Percentiles rank a stretch among this genome's conserved stretches.
These are phyloP conservation scores for Talaromyces sp. DNA, from an alignment of 2,329 filamentous ascomycete genomes.

Conservation along the genomic window DNA sequence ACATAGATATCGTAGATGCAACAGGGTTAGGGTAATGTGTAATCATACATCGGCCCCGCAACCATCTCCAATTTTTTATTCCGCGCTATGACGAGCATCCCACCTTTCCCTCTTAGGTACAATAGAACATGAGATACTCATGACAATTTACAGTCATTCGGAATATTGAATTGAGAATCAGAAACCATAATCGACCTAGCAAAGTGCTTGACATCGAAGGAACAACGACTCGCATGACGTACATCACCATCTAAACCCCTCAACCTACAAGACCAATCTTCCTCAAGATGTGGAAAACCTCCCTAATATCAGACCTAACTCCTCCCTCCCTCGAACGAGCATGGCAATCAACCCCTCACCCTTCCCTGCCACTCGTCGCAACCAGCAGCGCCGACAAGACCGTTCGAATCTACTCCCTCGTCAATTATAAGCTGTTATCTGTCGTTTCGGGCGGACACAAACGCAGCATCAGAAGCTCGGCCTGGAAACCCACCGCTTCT, in stretches of 20 bases:
- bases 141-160: background rate
- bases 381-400: conserved; percentile 83
- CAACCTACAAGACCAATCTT: no score
- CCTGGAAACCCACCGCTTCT: conserved; percentile 69
- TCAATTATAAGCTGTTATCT: conserved; percentile 73
- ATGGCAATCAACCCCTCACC: conserved; percentile 84
- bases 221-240: background rate
- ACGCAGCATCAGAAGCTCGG: conserved; percentile 76
- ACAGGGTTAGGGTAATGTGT: background rate
- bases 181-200: background rate
- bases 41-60: background rate
- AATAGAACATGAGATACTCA: background rate
- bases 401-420: conserved; percentile 84
- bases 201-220: no score
- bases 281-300: conserved; percentile 27
- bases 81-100: conserved; percentile 5
- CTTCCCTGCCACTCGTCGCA: conserved; percentile 80
- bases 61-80: conserved; percentile 4
- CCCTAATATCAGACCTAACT: conserved; percentile 50
- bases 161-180: background rate
- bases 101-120: background rate
- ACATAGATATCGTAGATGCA: background rate
- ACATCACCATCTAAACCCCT: background rate
- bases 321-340: conserved; percentile 61
- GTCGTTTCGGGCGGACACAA: conserved; percentile 83